These are phyloP conservation scores for Madurella fahalii DNA, from an alignment of 2,329 filamentous ascomycete species.

Conservation along the genomic window DNA sequence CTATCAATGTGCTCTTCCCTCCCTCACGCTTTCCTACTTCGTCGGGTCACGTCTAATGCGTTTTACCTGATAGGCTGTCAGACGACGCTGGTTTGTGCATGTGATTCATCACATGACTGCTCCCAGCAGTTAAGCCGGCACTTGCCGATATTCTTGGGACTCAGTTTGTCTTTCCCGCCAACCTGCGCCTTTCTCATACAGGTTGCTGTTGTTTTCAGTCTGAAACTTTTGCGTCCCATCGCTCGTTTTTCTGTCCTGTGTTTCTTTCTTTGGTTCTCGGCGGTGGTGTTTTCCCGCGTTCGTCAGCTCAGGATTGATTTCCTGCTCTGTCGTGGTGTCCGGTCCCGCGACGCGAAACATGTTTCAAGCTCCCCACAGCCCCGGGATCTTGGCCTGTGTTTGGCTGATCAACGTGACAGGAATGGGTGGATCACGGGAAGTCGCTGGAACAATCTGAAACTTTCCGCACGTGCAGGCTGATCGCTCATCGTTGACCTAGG, in stretches of 20 bases:
- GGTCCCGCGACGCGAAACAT: conserved; percentile 12
- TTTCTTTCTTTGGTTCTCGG: not conserved
- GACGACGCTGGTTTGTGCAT: conserved; percentile 7
- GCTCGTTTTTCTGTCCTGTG: not conserved
- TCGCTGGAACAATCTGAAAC: not conserved
- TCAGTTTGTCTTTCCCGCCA: too few relatives aligned
- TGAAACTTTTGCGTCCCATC: not conserved
- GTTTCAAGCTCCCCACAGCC: conserved; percentile 14
- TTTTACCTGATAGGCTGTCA: not conserved
- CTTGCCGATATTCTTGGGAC: too few relatives aligned
- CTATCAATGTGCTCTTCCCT: conserved; percentile 1
- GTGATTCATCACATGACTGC: conserved; percentile 7
- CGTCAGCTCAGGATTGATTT: not conserved
- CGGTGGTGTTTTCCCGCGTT: not conserved
- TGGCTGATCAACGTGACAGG: not conserved
- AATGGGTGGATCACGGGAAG: not conserved
- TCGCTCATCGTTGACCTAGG: not conserved
- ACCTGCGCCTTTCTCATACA: too few relatives aligned
- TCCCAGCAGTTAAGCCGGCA: too few relatives aligned
- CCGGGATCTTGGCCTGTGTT: not conserved
- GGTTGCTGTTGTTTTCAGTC: too few relatives aligned
- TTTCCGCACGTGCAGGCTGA: not conserved
- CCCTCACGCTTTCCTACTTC: conserved; percentile 25
- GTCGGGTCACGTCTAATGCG: conserved; percentile 22
- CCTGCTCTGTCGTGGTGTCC: not conserved